Percentiles rank a stretch among this genome's conserved stretches.
These are phyloP conservation scores for Yarrowia porcina DNA, from an alignment of 805 yeast genomes.

Conservation along the genomic window DNA sequence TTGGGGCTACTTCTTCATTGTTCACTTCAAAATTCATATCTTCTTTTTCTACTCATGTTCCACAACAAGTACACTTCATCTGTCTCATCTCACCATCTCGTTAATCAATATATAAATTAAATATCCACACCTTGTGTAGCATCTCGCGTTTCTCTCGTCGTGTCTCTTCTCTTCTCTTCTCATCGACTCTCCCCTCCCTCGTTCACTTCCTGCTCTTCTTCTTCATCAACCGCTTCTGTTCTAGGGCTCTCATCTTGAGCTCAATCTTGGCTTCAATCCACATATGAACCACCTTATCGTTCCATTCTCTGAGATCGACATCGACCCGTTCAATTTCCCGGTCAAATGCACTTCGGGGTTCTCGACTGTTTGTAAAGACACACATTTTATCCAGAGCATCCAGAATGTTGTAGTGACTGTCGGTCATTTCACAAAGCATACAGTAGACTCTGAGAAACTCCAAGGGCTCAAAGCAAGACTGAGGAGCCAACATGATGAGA, in stretches of 20 bases:
- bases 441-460: constrained; percentile 14
- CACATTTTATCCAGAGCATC: constrained; percentile 14
- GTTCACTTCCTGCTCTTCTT: neutral
- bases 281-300: constrained; percentile 6
- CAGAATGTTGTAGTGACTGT: constrained; percentile 10
- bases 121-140: no score
- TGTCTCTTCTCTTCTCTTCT: no score
- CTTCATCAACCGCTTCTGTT: neutral
- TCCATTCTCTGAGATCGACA: neutral
- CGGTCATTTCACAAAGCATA: constrained; percentile 15
- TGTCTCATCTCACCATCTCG: no score
- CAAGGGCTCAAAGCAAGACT: constrained; percentile 2
- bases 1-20: no score
- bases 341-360: neutral
- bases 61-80: no score
- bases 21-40: no score
- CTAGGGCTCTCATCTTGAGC: neutral
- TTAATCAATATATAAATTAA: no score
- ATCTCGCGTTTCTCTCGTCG: no score
- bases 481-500: neutral
- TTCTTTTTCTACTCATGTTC: no score
- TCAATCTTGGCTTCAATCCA: constrained; percentile 18
- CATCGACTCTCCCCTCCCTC: no score
- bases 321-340: neutral
- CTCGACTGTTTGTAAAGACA: constrained; percentile 12